Evolutionary conservation across 1,284 basidiomycete species (phyloP).

Genomic region (Ganoderma multipileum): DNA sequence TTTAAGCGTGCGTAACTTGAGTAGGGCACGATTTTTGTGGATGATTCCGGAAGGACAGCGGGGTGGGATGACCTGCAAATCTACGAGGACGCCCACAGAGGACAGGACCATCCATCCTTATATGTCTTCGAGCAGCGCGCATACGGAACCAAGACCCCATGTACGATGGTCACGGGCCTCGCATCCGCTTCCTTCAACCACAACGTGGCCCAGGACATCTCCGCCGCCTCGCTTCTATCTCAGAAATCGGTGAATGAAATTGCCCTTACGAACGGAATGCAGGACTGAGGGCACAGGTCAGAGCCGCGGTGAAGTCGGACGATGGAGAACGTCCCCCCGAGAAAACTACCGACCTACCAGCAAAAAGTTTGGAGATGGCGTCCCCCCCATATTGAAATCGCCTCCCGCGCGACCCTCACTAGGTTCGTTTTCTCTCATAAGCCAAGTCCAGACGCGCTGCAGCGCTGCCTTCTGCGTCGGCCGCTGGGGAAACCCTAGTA

Average conservation of each 20-base stretch:
- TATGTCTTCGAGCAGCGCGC: neutral
- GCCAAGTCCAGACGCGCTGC: no score
- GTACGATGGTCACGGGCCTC: neutral
- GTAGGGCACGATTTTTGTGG: neutral
- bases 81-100: no score
- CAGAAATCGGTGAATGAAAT: neutral
- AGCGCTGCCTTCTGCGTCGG: no score
- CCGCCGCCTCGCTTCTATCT: neutral
- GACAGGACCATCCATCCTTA: neutral
- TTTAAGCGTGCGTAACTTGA: neutral
- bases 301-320: neutral
- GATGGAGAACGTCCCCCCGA: neutral
- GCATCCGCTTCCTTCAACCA: neutral
- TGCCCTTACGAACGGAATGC: neutral
- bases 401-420: no score
- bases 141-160: neutral
- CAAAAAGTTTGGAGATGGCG: no score
- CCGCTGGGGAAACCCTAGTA: no score
- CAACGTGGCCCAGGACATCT: neutral
- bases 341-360: no score
- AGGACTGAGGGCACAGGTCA: neutral
- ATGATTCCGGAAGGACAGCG: neutral
- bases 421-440: no score
- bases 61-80: no score
- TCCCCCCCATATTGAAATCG: no score